Conservation (phyloP, 2,329 filamentous ascomycete species). For the Ophiostoma sp. region DNA sequence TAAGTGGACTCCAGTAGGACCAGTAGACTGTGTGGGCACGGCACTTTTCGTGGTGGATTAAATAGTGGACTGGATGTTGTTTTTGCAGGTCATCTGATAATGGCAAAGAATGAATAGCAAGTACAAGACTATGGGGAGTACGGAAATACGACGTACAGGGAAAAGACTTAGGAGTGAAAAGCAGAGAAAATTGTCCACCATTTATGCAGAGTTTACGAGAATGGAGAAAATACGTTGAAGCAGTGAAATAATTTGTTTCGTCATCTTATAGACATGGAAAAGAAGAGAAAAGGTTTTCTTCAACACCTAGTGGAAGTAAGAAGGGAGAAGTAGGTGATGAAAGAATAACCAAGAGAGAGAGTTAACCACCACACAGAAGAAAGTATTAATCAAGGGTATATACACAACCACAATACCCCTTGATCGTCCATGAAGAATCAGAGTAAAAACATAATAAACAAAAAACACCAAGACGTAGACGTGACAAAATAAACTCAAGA, state of each 20-base stretch:
- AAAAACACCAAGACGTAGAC: neutral
- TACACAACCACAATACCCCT: neutral
- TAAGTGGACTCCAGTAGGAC: neutral
- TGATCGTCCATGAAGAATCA: slow-evolving; percentile 1
- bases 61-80: neutral
- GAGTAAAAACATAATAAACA: neutral
- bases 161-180: neutral
- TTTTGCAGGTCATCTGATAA: neutral
- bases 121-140: neutral
- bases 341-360: neutral
- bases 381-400: slow-evolving; percentile 7
- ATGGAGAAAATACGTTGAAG: neutral
- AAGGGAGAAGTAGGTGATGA: neutral
- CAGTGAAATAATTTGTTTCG: neutral
- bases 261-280: neutral
- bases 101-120: neutral
- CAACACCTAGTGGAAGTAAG: neutral
- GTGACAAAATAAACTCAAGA: neutral
- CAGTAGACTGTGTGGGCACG: neutral
- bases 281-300: neutral
- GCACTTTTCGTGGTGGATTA: neutral
- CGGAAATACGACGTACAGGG: too few relatives aligned
- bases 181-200: neutral
- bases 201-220: neutral
- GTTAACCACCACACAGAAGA: neutral